Base-by-base conservation (phyloP, 208 protist genomes). In the Leishmania tropica region DNA sequence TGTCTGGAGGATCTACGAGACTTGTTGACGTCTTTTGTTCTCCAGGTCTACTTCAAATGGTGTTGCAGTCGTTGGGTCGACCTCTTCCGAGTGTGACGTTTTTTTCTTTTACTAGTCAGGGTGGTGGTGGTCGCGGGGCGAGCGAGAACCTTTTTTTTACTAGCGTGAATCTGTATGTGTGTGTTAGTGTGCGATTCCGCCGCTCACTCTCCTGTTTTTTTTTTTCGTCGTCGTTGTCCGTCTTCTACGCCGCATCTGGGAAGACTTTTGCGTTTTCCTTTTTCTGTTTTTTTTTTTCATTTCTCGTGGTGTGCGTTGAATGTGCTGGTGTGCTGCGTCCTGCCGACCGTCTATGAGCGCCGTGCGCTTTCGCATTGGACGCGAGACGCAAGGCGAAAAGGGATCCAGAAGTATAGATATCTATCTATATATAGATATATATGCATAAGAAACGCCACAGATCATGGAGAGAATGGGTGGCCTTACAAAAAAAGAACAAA, bases 311-410 rank as follows among this genome's bases (percentile, higher is more conserved):
- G 45, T 28, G 5, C 48, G 6, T 45, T 28, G 45, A 8, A 3
- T 72, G 15, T 48, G 5, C 4, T 72, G 24, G 65, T 70, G 15
- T 28, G 24, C 5, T 48, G 4, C 5, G 28, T 35, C 35, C 0
- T 48, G 35, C 42, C 17, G 3, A 42, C 28, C 24, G 45, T 74
- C 3, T 74, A 5, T 5, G 19, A 53, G 21, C 40, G 45, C 68
- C 68, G 68, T 76, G 73, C 73, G 53, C 73, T 76, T 62, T 76
- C 73, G 73, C 73, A 76, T 74, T 2, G 68, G 24, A 53, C 28
- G 51, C 68, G 45, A 8, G 68, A 74, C 24, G 7, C 21, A 8
- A 13, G 15, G 24, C 21, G 45, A 51, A 53, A 19, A 37, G 28
- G 10, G 17, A 40, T 6, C 5, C 17, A 19, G 15, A 68, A 45